Base-by-base conservation (phyloP, 2,329 filamentous ascomycete species). In the Davidsoniella virescens region DNA sequence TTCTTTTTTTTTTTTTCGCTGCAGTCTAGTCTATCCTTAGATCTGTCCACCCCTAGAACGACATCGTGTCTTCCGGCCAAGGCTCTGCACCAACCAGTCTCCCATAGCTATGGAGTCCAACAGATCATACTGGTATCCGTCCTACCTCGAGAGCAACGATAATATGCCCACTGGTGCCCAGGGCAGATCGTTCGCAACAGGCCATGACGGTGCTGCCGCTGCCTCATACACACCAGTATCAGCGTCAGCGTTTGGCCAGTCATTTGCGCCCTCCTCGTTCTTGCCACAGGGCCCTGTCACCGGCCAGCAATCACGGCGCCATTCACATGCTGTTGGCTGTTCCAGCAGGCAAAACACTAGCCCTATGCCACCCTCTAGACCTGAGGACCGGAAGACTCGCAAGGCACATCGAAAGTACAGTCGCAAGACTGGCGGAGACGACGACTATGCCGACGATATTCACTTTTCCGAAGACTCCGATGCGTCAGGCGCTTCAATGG, bases 171-270 rank as follows among this genome's bases (percentile, higher is more conserved):
- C 26, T 33, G 26, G 8, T 10, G 26, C 26, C 26, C 26, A 33
- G 6, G 10, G 26, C 26, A 33, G 10, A 33, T 33, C 7, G 26
- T 10, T 41, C 38, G 18, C 14, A 12, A 20, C 12, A 18, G 14
- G 17, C 41, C 41, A 43, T 43, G 41, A 20, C 17, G 25, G 41
- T 2, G 25, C 41, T 18, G 6, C 17, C 17, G 7, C 18, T 12
- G 41, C 5, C 17, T 18, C 17, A 43, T 33, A 14, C 26, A n/a
- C 43, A 54, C 57, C 49, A 55, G 43, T 23, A 10, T 36, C 29
- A 47, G 41, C 50, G 45, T 50, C 55, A 39, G 54, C 55, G n/a
- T 57, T 56, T 50, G 56, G 55, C 46, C 47, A 50, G 38, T 49
- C 47, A 16, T 51, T 52, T 20, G 44, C 42, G 17, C 7, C 44